Conservation (phyloP, 257 asterid genomes). For the Anisodus acutangulus region DNA sequence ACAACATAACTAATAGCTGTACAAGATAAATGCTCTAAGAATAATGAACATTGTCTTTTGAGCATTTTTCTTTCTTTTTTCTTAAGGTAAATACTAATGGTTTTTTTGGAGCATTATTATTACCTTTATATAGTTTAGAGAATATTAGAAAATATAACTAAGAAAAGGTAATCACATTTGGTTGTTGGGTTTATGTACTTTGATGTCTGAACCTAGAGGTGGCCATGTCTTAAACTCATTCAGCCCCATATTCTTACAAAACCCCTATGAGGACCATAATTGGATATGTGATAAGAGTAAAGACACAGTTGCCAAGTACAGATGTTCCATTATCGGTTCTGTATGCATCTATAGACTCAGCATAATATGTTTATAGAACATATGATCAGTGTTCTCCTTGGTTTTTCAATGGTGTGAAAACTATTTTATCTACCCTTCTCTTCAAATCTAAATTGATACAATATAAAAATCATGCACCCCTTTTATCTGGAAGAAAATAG, state of each 20-base stretch:
- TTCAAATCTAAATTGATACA: neutral
- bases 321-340: neutral
- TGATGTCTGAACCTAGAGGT: neutral
- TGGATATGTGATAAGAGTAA: constrained; percentile 13
- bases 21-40: neutral
- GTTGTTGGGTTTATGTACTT: neutral
- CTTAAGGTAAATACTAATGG: neutral
- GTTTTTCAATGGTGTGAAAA: neutral
- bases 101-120: neutral
- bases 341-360: neutral
- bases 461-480: neutral
- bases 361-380: neutral
- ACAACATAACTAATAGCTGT: neutral
- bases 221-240: neutral
- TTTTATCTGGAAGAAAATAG: constrained; percentile 8
- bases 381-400: neutral
- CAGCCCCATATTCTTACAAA: constrained; percentile 18
- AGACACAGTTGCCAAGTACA: neutral
- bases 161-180: neutral
- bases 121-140: neutral
- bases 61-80: neutral
- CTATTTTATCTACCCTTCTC: neutral
- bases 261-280: neutral
- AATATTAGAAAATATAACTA: neutral
- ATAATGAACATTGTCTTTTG: constrained; percentile 22